Conservation (phyloP, 257 asterid genomes). For the Ilex aquifolium region DNA sequence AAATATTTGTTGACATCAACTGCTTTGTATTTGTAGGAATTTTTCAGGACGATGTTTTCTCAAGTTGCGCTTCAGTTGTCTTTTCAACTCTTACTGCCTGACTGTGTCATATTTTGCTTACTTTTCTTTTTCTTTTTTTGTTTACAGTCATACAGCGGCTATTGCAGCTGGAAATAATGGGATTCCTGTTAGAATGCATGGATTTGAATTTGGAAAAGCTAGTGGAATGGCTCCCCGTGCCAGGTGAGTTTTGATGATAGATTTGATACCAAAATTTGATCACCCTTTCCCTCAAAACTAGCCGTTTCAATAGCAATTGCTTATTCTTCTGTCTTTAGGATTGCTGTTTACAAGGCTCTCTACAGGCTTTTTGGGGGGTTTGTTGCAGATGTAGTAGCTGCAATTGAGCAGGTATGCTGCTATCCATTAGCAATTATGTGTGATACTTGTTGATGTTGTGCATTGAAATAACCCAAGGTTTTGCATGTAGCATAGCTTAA, state of each 20-base stretch:
- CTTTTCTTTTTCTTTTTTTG: background rate
- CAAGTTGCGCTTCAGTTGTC: background rate
- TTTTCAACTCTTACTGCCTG: background rate
- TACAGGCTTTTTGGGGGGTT: constrained; percentile 94
- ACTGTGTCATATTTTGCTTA: background rate
- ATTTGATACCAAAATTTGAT: background rate
- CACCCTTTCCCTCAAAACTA: background rate
- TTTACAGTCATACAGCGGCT: constrained; percentile 84
- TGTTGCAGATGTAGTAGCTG: constrained; percentile 97
- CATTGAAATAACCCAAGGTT: too few species aligned
- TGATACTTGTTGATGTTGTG: too few species aligned
- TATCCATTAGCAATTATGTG: background rate
- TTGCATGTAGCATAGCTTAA: too few species aligned
- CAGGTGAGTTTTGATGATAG: constrained; percentile 36
- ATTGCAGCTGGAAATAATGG: constrained; percentile 99
- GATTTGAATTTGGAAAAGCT: constrained; percentile 93
- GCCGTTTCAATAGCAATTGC: constrained; percentile 8
- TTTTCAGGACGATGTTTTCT: background rate
- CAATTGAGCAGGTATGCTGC: constrained; percentile 84
- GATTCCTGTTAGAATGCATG: constrained; percentile 86
- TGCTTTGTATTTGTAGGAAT: background rate
- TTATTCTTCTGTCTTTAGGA: constrained; percentile 40
- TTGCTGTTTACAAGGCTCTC: constrained; percentile 98
- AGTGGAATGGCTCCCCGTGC: constrained; percentile 99
- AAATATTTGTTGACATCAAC: background rate